Conservation (phyloP, 768 basidiomycete species). For the Phylloporus sp. region DNA sequence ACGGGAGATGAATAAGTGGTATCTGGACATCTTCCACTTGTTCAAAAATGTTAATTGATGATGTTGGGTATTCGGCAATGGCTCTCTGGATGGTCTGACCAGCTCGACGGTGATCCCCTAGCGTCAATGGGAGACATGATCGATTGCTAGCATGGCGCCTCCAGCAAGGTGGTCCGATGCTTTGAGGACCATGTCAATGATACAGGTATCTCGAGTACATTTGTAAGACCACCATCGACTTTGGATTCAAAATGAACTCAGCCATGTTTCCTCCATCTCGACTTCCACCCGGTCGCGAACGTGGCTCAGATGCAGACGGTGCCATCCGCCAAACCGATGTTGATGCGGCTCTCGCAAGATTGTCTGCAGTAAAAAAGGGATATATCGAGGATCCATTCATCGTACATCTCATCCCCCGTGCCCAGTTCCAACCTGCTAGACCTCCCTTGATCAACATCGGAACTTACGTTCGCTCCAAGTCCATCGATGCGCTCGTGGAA, state of each 20-base stretch:
- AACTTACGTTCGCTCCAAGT: constrained; percentile 79
- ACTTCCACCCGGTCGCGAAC: constrained; percentile 15
- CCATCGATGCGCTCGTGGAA: constrained; percentile 71
- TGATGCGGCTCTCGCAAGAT: constrained; percentile 77
- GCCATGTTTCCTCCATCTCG: constrained; percentile 13
- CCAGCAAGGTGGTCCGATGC: too few relatives aligned
- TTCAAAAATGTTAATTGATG: neutral
- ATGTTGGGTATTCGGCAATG: neutral
- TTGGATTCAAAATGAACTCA: too few relatives aligned
- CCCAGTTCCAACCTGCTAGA: constrained; percentile 52
- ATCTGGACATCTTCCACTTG: neutral
- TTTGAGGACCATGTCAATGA: too few relatives aligned
- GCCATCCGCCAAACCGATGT: constrained; percentile 73
- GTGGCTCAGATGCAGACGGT: constrained; percentile 44
- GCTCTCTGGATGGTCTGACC: too few relatives aligned
- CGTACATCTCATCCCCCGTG: constrained; percentile 57
- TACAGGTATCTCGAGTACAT: too few relatives aligned
- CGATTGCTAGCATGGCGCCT: too few relatives aligned
- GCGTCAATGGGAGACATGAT: too few relatives aligned
- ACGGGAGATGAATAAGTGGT: neutral
- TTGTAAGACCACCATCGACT: neutral
- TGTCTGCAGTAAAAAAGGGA: constrained; percentile 78
- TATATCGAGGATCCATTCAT: constrained; percentile 81
- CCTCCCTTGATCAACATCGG: constrained; percentile 95
- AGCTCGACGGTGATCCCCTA: too few relatives aligned